Conservation (phyloP, 345 rosid species). For the Gossypium sturtianum region DNA sequence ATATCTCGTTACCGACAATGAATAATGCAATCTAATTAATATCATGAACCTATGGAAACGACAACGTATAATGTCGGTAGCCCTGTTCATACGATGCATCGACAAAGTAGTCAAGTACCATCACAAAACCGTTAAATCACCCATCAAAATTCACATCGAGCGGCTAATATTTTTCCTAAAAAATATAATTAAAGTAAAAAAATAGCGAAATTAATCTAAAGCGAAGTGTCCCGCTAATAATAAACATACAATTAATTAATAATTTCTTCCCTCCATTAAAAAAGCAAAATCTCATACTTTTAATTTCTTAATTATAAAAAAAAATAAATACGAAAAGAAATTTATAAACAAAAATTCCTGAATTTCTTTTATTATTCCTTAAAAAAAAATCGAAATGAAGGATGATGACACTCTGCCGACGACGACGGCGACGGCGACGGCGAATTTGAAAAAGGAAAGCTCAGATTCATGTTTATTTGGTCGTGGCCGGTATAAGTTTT, state of each 20-base stretch:
- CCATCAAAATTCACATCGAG: background rate
- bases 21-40: too few relatives aligned
- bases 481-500: conserved; percentile 67
- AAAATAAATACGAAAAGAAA: background rate
- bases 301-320: background rate
- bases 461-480: conserved; percentile 42
- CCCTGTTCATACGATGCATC: background rate
- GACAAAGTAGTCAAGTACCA: too few relatives aligned
- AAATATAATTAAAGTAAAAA: too few relatives aligned
- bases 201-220: too few relatives aligned
- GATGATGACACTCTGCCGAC: conserved; percentile 52
- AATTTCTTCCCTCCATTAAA: too few relatives aligned
- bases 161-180: background rate
- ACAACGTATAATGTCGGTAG: background rate
- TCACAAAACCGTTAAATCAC: background rate
- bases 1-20: too few relatives aligned
- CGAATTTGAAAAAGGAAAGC: conserved; percentile 44
- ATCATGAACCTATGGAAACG: background rate
- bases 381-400: conserved; percentile 41
- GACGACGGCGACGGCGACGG: conserved; percentile 16
- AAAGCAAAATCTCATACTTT: too few relatives aligned
- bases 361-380: background rate
- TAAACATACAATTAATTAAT: too few relatives aligned
- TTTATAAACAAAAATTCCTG: background rate
- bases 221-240: too few relatives aligned